Base-by-base conservation (phyloP, 1,284 basidiomycete genomes). In the Apiotrichum siamense region DNA sequence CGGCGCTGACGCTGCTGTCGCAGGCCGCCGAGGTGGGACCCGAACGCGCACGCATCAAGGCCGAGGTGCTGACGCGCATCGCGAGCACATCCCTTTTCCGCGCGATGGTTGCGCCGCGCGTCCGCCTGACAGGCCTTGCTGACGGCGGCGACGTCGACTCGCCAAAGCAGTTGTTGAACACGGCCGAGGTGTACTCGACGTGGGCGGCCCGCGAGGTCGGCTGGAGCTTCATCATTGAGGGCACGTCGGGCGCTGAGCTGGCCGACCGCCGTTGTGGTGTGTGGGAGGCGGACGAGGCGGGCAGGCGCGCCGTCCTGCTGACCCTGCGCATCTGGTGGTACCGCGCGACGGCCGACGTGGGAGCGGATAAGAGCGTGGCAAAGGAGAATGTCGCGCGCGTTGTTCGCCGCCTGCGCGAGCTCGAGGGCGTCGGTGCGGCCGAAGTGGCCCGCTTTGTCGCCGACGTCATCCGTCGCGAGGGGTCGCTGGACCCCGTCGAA, bases 151-250 rank as follows among this genome's bases (percentile, higher is more conserved):
- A 27, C 39, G 36, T 24, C 17, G 29, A 41, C 13, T 7, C 20
- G 3, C 31, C 33, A 4, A 27, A 31, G 24, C 44, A 52, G 2
- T 52, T 71, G 20, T 62, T 73, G 39, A 67, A 70, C 23, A 69
- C 69, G 1, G 65, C 73, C n/a, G 73, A 75, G 47, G 66, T 73
- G 20, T 75, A 73, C 51, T 54, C 70, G 0, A 69, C 67, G 0
- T 73, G 73, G 73, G 70, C 72, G 6, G 72, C 73, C 6, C 56
- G 69, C 25, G 73, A 75, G 49, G 67, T 75, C 37, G 73, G 73
- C n/a, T 75, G 70, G 71, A 66, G 65, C 10, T 71, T 67, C 55
- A 44, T 73, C 13, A 70, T 71, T 38, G 73, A 73, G 47, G 69
- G 66, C 7, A 68, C 65, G 2, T 58, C 64, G 44, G 63, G 66